Percentiles rank a stretch among this genome's conserved stretches.
phyloP scores from a whole-genome alignment of 2,329 filamentous ascomycete genomes.

The Chaetomium olivaceum region DNA sequence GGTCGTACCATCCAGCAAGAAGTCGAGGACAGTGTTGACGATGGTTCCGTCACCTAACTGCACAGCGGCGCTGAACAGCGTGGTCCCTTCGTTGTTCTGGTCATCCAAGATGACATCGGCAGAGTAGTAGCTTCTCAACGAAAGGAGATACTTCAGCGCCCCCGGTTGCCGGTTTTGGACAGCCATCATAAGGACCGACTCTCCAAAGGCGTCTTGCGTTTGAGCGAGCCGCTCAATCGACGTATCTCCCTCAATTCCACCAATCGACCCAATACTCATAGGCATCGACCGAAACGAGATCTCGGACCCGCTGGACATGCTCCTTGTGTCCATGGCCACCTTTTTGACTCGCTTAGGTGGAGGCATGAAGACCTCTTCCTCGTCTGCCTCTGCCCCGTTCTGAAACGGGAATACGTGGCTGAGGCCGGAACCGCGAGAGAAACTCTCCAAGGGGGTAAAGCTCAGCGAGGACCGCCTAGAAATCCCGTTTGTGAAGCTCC shows the following conservation, averaged over 20 bases:
- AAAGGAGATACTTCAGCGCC: constrained; percentile 77
- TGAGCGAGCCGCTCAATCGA: constrained; percentile 77
- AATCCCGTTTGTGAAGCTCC: constrained; percentile 50
- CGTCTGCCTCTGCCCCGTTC: constrained; percentile 48
- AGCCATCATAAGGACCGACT: constrained; percentile 88
- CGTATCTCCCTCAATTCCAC: constrained; percentile 78
- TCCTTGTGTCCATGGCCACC: constrained; percentile 87
- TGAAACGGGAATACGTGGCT: constrained; percentile 93
- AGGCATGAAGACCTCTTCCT: constrained; percentile 34
- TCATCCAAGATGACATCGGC: constrained; percentile 73
- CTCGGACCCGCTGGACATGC: constrained; percentile 82
- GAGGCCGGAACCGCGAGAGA: constrained; percentile 60
- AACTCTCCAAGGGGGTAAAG: constrained; percentile 49
- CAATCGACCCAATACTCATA: constrained; percentile 74
- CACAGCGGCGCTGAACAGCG: constrained; percentile 83
- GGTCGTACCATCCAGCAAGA: constrained; percentile 57
- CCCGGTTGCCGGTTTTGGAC: constrained; percentile 71
- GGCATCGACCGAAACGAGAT: constrained; percentile 80
- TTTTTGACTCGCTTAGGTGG: constrained; percentile 64
- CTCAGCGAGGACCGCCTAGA: constrained; percentile 42
- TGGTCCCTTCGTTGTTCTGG: constrained; percentile 85
- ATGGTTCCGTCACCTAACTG: constrained; percentile 77
- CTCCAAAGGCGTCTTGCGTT: constrained; percentile 69
- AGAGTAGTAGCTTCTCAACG: constrained; percentile 74
- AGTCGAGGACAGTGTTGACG: constrained; percentile 73